Percentiles rank a stretch among this genome's conserved stretches.
These are phyloP conservation scores for Debaryomyces prosopidis DNA, from an alignment of 805 yeast species.

Conservation along the genomic window DNA sequence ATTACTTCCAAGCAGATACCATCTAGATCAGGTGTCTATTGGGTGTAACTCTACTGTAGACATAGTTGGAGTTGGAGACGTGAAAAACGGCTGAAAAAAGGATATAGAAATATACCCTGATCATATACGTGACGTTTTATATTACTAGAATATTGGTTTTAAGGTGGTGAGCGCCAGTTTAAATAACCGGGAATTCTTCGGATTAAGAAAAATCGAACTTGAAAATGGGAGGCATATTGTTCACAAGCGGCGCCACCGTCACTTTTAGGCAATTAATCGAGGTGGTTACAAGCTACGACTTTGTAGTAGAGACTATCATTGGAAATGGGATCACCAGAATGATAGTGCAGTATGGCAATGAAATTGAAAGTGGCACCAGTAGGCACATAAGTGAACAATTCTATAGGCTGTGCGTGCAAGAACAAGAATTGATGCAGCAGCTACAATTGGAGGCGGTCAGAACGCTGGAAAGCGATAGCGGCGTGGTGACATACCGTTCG, in stretches of 20 bases:
- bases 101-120: too few relatives aligned
- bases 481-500: constrained; percentile 1
- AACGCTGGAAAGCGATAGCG: neutral
- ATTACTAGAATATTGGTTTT: too few relatives aligned
- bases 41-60: too few relatives aligned
- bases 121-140: too few relatives aligned
- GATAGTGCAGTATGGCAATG: constrained; percentile 35
- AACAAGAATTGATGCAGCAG: constrained; percentile 5
- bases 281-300: constrained; percentile 33
- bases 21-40: too few relatives aligned
- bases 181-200: too few relatives aligned
- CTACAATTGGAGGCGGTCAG: constrained; percentile 1
- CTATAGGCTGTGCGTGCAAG: constrained; percentile 18
- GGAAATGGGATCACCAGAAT: constrained; percentile 33
- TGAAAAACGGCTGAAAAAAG: too few relatives aligned
- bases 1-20: neutral
- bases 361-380: constrained; percentile 27
- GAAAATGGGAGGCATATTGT: constrained; percentile 34
- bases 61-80: too few relatives aligned
- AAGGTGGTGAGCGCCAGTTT: too few relatives aligned
- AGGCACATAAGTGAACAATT: constrained; percentile 22
- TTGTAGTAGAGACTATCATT: constrained; percentile 33
- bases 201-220: neutral
- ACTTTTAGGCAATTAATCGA: constrained; percentile 65
- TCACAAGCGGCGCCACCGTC: constrained; percentile 91